Base-by-base conservation (phyloP, 2,329 filamentous ascomycete species). In the Aspergillus sp. region DNA sequence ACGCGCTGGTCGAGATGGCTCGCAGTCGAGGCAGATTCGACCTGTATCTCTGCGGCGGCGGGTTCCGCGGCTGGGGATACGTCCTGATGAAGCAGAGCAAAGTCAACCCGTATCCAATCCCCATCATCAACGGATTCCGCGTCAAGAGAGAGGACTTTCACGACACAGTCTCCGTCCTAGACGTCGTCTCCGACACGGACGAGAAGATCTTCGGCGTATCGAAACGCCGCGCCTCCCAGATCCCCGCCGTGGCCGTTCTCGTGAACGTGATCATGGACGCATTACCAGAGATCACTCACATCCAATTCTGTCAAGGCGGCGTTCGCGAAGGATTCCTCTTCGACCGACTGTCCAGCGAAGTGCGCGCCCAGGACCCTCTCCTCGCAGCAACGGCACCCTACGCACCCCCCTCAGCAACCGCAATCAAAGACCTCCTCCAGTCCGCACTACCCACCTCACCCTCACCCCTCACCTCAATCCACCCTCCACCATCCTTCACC, bases 11-110 rank as follows among this genome's bases (percentile, higher is more conserved):
- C 1, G 71, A 81, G 12, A 68, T 75, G 19, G 79, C 81, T 13
- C 73, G 78, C 28, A 68, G 74, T 7, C 68, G 79, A 1, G 80
- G 79, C 1, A 84, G 84, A 4, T 81, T 92, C 59, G 86, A 89
- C 36, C 81, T 97, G 8, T 97, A 93, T 73, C 87, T 97, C 59
- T 96, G 91, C 63, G 93, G 93, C 47, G 93, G 93, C 23, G 93
- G 93, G 0, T 96, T 97, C 72, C 83, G 93, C 38, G 93, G 93
- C 15, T 97, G 96, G 82, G 93, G 92, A 6, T 96, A 91, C 75
- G 87, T 96, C 70, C 82, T 97, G 55, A 93, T 96, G 89, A 88
- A 90, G 72, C 84, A 86, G 66, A 90, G 94, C 69, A 23, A 81
- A 5, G 84, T 91, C 47, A 80, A 84, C 57, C 91, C 91, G 0